Evolutionary conservation across 768 basidiomycete species (phyloP), one percentile per base, ranked within the genome.

Genomic region (Russula lepida): DNA sequence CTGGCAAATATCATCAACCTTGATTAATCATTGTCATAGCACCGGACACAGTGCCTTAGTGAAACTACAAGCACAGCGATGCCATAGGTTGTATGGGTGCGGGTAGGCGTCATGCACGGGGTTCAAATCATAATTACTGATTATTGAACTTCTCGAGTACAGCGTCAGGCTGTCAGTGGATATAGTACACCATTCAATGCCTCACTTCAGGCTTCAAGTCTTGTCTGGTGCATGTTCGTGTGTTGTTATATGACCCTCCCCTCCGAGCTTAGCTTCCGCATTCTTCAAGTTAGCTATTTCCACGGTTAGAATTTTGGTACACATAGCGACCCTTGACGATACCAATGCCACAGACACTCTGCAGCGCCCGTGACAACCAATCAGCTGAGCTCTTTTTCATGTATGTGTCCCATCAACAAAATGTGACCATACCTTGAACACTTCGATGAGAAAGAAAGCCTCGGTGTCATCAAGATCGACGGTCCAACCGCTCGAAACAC

Each of bases 321-420:
- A 74, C 74, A 66, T 90, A 85, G 68, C 91, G 92, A 62, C 87
- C 81, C 66, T 80, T 77, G 4, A 91, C 84, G 27, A 92, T 73
- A 56, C 88, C 84, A 28, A 92, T 75, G 3, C 91, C n/a, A 65
- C 88, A 91, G 0, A 88, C 75, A 63, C 83, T 84, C 89, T 92
- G 67, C n/a, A n/a, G n/a, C n/a, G n/a, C n/a, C n/a, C 59, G 19
- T 46, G 52, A 37, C 49, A 46, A 30, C 25, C 25, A 41, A 5
- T 35, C 28, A 58, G 54, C 30, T n/a, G 7, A 27, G 30, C 25
- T 30, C 13, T 1, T 28, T 11, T 30, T 21, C 30, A n/a, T 15
- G 21, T 9, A n/a, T 9, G 8, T 7, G 25, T 46, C 3, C 46
- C 43, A 19, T 32, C 17, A 19, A 17, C 19, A 17, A 30, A 47